Conservation (phyloP, 176 grass and related monocot genomes). For the Rhynchospora pubera region DNA sequence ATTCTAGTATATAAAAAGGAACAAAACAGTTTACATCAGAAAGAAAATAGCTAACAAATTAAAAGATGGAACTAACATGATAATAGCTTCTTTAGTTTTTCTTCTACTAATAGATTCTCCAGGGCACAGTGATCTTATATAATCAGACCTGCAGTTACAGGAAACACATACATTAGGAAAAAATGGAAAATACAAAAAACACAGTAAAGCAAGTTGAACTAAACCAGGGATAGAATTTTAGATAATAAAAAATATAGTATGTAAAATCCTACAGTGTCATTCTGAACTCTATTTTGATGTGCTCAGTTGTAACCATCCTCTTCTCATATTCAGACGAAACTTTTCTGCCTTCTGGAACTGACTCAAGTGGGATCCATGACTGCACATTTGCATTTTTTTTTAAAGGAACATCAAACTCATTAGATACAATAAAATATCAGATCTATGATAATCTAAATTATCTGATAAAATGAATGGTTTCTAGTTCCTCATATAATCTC, state of each 20-base stretch:
- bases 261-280: conserved; percentile 9
- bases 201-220: background rate
- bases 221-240: background rate
- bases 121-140: conserved; percentile 16
- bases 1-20: background rate
- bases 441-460: background rate
- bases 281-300: conserved; percentile 10
- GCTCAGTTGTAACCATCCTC: conserved; percentile 14
- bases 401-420: too few species aligned
- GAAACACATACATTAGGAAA: background rate
- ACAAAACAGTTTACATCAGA: background rate
- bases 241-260: background rate
- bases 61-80: background rate
- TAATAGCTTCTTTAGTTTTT: conserved; percentile 15
- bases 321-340: background rate
- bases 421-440: background rate
- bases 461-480: background rate
- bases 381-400: background rate
- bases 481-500: background rate
- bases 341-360: conserved; percentile 6
- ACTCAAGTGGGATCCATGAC: conserved; percentile 16
- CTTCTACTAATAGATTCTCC: background rate
- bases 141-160: conserved; percentile 11
- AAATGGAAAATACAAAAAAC: background rate
- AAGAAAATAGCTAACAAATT: background rate